Percentiles rank a stretch among this genome's conserved stretches.
Evolutionary conservation across 1,284 basidiomycete genomes (phyloP).

Genomic region (Ceratobasidium sp.): DNA sequence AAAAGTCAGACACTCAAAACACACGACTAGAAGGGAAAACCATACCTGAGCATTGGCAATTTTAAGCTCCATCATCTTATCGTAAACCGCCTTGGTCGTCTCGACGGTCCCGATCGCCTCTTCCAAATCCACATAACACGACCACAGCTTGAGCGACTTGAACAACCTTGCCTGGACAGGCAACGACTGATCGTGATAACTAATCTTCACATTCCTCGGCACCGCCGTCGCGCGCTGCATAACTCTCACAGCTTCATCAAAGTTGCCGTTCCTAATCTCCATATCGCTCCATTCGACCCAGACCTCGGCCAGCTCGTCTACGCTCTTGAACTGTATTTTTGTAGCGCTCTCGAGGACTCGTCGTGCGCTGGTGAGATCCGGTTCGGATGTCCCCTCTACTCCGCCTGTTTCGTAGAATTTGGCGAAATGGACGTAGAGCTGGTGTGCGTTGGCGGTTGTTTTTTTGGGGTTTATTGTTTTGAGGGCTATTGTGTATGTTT

Average conservation of each 20-base stretch:
- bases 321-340: conserved; percentile 92
- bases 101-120: conserved; percentile 97
- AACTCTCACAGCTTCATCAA: conserved; percentile 93
- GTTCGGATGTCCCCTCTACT: conserved; percentile 79
- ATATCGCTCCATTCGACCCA: conserved; percentile 99
- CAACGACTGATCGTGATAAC: conserved; percentile 95
- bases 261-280: conserved; percentile 96
- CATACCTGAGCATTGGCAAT: conserved; percentile 94
- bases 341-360: conserved; percentile 94
- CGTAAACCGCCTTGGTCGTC: conserved; percentile 92
- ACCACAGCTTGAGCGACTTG: conserved; percentile 99
- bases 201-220: conserved; percentile 91
- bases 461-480: conserved; percentile 91
- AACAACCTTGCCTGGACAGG: conserved; percentile 92
- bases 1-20: conserved; percentile 8
- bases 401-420: conserved; percentile 99
- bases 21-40: background rate
- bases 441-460: conserved; percentile 92
- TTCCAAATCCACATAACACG: conserved; percentile 97
- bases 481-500: conserved; percentile 92
- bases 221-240: conserved; percentile 96
- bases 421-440: conserved; percentile 95
- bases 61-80: conserved; percentile 96
- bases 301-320: conserved; percentile 97
- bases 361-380: conserved; percentile 87